Percentiles rank a stretch among this genome's conserved stretches.
phyloP scores from a whole-genome alignment of 106 monocot genomes.

The Acanthochlamys bracteata region DNA sequence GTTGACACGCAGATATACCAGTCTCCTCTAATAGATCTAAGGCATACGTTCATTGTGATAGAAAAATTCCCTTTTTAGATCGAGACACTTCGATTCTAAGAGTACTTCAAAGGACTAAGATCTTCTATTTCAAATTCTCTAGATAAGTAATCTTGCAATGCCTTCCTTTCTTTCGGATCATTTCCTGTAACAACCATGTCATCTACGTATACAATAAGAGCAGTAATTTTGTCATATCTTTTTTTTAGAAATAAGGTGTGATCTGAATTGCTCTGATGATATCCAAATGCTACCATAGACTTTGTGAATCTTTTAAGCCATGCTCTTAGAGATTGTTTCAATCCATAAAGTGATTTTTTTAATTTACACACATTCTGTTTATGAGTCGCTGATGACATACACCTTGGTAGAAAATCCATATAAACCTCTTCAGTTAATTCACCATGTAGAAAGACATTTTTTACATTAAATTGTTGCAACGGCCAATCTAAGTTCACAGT shows the following conservation, averaged over 20 bases:
- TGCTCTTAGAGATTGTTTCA: conserved; percentile 6
- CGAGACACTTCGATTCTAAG: no score
- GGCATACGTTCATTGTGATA: conserved; percentile 1
- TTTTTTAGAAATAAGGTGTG: conserved; percentile 10
- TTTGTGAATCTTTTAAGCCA: conserved; percentile 15
- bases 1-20: background rate
- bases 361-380: conserved; percentile 4
- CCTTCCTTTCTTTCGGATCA: no score
- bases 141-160: no score
- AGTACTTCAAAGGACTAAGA: no score
- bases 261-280: conserved; percentile 3
- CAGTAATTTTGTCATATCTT: background rate
- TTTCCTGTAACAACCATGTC: background rate
- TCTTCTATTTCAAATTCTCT: no score
- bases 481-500: conserved; percentile 7
- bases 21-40: background rate
- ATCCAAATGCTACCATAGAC: background rate
- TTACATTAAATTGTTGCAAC: conserved; percentile 7
- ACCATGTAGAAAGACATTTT: conserved; percentile 10
- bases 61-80: background rate
- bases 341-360: conserved; percentile 22
- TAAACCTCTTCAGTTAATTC: conserved; percentile 13
- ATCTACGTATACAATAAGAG: conserved; percentile 15
- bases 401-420: conserved; percentile 15
- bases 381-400: background rate